A percentile compares a stretch with the other conserved stretches of the same genome.
phyloP scores from a whole-genome alignment of 306 rosid species.

The Geum urbanum region DNA sequence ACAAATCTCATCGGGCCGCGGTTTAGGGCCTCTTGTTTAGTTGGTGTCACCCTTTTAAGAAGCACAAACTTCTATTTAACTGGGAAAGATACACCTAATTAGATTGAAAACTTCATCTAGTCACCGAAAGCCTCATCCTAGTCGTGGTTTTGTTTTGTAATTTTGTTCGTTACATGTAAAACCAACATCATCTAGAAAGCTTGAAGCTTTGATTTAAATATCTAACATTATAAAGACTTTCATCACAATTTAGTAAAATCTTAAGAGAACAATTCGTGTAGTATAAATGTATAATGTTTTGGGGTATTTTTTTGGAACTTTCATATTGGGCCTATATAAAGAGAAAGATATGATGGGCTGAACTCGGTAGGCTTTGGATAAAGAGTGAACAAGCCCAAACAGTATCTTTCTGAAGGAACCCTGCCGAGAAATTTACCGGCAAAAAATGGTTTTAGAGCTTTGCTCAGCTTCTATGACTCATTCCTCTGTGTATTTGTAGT shows the following conservation, averaged over 20 bases:
- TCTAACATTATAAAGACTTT: too few relatives aligned
- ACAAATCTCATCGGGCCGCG: slow-evolving; percentile 19
- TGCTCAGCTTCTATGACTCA: too few relatives aligned
- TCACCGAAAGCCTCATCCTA: background rate
- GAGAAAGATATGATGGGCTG: background rate
- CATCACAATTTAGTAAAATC: too few relatives aligned
- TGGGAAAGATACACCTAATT: background rate
- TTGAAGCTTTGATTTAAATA: too few relatives aligned
- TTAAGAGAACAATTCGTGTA: too few relatives aligned
- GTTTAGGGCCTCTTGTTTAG: slow-evolving; percentile 17
- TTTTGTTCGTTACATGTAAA: too few relatives aligned
- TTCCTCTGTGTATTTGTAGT: background rate
- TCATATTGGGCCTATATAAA: background rate
- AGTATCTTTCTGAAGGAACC: background rate
- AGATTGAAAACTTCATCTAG: background rate
- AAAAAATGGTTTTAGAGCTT: background rate
- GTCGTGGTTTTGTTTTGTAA: too few relatives aligned
- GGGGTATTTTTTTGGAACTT: too few relatives aligned
- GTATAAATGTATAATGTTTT: too few relatives aligned
- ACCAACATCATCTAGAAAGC: too few relatives aligned
- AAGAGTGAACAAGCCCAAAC: background rate
- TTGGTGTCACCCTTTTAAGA: background rate
- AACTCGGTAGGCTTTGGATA: background rate
- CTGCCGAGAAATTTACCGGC: background rate
- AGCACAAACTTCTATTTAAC: background rate